Conservation (phyloP, 208 protist genomes). For the Leishmania guyanensis region DNA sequence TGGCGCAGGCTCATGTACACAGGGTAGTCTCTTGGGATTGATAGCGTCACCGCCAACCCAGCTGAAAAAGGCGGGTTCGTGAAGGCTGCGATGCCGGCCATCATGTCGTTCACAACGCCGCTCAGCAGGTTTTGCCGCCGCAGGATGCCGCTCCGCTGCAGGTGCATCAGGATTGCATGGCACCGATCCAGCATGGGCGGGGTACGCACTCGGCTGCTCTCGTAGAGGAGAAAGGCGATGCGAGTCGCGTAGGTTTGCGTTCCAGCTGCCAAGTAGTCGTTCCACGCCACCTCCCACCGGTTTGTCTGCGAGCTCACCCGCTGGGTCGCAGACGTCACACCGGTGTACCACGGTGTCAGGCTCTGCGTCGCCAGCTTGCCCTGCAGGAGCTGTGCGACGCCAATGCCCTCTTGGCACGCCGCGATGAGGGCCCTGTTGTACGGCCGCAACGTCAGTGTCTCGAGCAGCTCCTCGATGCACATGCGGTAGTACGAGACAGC, state of each 20-base stretch:
- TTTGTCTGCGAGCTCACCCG: slow-evolving; percentile 48
- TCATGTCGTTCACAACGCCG: slow-evolving; percentile 64
- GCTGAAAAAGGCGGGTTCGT: slow-evolving; percentile 69
- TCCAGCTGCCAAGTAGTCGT: slow-evolving; percentile 63
- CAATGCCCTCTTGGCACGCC: slow-evolving; percentile 76
- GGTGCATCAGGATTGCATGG: slow-evolving; percentile 39
- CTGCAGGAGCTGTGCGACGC: slow-evolving; percentile 55
- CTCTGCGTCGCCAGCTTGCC: slow-evolving; percentile 53
- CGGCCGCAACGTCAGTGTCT: slow-evolving; percentile 52
- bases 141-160: slow-evolving; percentile 57
- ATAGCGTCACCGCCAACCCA: slow-evolving; percentile 37
- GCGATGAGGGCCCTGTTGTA: slow-evolving; percentile 79
- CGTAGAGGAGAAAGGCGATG: slow-evolving; percentile 65
- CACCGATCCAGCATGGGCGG: slow-evolving; percentile 61
- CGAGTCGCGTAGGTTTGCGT: slow-evolving; percentile 53
- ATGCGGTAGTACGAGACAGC: slow-evolving; percentile 72
- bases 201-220: slow-evolving; percentile 60
- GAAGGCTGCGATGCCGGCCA: slow-evolving; percentile 57
- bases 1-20: slow-evolving; percentile 51
- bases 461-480: slow-evolving; percentile 73
- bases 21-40: slow-evolving; percentile 48
- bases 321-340: slow-evolving; percentile 37
- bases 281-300: slow-evolving; percentile 67
- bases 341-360: slow-evolving; percentile 53
- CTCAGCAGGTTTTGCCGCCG: slow-evolving; percentile 37